Evolutionary conservation across 208 protist genomes (phyloP), one percentile per base, ranked within the genome.

Genomic region (Crithidia brevicula): DNA sequence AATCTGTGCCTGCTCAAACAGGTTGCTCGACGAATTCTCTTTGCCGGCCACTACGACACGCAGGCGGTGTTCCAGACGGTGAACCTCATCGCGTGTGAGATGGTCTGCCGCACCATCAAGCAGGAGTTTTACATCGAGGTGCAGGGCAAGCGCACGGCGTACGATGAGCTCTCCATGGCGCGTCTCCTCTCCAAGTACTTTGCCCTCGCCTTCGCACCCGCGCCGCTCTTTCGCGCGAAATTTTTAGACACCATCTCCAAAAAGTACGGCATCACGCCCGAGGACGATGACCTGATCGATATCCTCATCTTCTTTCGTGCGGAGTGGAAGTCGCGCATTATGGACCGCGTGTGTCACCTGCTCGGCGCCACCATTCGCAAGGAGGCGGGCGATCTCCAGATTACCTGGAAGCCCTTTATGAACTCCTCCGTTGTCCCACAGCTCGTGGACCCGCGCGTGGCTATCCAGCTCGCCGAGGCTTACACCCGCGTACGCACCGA

Each of bases 101-200:
- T 92, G 85, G 25, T 94, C n/a, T 72, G 82, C 52, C 77, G 88
- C 38, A 77, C 85, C 6, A 57, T 91, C 11, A 94, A 94, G 71
- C 85, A 94, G 51, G 88, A 94, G 68, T 89, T 94, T 61, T 94
- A 89, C 66, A 88, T 83, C 18, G 88, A 91, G 40, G 78, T 92
- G 15, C 88, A 94, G 64, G 88, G 88, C 38, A 91, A 91, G 59
- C 82, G 85, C 46, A 79, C 78, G 5, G 88, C 88, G n/a, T 92
- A 94, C 72, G 84, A 91, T 70, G 83, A 94, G 43, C 61, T 67
- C 5, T 66, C 67, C 11, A 46, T 91, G 31, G 50, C 72, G 8
- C 61, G 70, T 7, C 65, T 62, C 16, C 78, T 94, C 13, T 84
- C 80, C 7, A 79, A 78, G 34, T 81, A 92, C 64, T 73, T 94